These are phyloP conservation scores for Sugiyamaella chiloensis DNA, from an alignment of 805 yeast species.

Conservation along the genomic window DNA sequence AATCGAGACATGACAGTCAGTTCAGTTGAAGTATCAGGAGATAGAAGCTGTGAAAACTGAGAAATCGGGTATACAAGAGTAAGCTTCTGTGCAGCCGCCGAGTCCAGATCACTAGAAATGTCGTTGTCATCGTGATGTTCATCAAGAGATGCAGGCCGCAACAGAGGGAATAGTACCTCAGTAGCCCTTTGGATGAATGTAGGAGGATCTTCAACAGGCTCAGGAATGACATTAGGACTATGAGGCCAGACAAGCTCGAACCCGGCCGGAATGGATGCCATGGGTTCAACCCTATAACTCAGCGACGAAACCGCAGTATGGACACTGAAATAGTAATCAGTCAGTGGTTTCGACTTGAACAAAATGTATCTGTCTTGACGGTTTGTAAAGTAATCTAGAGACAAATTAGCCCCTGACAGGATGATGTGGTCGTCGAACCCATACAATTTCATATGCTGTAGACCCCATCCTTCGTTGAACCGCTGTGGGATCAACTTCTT, in stretches of 20 bases:
- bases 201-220: constrained; percentile 46
- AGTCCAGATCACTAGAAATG: not conserved
- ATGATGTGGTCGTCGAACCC: constrained; percentile 91
- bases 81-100: constrained; percentile 31
- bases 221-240: constrained; percentile 54
- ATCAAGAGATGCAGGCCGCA: constrained; percentile 38
- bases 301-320: constrained; percentile 65
- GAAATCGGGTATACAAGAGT: constrained; percentile 87
- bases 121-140: constrained; percentile 27
- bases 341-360: constrained; percentile 53
- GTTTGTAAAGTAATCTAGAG: constrained; percentile 87
- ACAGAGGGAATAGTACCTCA: constrained; percentile 52
- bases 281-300: constrained; percentile 57
- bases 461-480: constrained; percentile 84
- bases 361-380: constrained; percentile 90
- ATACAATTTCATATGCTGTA: constrained; percentile 96
- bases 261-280: constrained; percentile 39
- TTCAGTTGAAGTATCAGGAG: constrained; percentile 74
- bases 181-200: constrained; percentile 42
- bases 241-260: constrained; percentile 73
- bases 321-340: constrained; percentile 72
- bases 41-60: constrained; percentile 80
- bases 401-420: constrained; percentile 86
- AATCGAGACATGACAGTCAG: constrained; percentile 63
- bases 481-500: constrained; percentile 71